phyloP scores from a whole-genome alignment of 495 filamentous ascomycete species.

The Podospora pseudoanserina region DNA sequence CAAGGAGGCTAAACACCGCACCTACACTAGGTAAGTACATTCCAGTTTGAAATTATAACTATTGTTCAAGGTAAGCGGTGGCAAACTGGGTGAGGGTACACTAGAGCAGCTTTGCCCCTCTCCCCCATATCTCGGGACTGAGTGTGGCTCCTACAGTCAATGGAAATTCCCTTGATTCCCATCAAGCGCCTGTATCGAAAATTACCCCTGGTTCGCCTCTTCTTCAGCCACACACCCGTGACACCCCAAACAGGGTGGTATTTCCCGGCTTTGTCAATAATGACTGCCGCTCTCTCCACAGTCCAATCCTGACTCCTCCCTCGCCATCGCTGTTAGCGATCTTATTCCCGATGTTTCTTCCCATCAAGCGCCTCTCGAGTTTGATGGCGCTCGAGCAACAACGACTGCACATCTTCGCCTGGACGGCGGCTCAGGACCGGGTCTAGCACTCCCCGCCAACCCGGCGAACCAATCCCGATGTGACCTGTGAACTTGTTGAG shows the following conservation, averaged over 20 bases:
- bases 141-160: neutral
- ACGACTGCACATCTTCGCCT: neutral
- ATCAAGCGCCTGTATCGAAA: neutral
- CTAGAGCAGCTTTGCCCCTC: neutral
- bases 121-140: neutral
- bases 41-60: too few relatives aligned
- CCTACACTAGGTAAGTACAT: too few relatives aligned
- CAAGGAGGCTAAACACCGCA: too few relatives aligned
- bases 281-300: neutral
- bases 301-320: neutral
- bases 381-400: neutral
- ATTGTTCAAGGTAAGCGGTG: neutral
- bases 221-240: neutral
- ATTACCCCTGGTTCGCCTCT: neutral
- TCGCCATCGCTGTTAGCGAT: neutral
- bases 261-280: neutral
- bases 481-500: neutral
- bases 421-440: neutral
- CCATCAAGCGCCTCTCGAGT: neutral
- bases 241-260: neutral
- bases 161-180: neutral
- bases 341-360: neutral
- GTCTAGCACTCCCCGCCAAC: neutral
- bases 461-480: neutral
- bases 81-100: neutral